Evolutionary conservation across 2,329 filamentous ascomycete genomes (phyloP).

Genomic region (Cadophora luteo-olivacea): DNA sequence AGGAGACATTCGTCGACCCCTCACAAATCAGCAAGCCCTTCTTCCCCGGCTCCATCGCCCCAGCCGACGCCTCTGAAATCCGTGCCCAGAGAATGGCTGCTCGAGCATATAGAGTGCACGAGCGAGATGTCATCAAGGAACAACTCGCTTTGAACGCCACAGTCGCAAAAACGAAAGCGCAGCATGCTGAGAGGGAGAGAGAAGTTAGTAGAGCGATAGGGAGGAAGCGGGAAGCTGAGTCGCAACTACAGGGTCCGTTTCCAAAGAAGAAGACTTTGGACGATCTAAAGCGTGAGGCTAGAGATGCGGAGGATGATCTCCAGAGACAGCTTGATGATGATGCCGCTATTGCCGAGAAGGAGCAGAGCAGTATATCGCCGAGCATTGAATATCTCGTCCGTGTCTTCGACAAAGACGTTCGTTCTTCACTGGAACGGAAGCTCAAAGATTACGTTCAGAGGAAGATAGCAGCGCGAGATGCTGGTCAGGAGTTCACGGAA

Average conservation of each 20-base stretch:
- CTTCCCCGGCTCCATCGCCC: neutral
- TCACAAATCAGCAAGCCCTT: neutral
- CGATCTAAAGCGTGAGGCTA: neutral
- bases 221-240: slow-evolving; percentile 11
- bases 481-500: neutral
- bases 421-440: neutral
- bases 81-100: neutral
- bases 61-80: neutral
- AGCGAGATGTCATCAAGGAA: neutral
- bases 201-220: neutral
- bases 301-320: slow-evolving; percentile 3
- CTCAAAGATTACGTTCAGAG: neutral
- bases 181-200: neutral
- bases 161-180: neutral
- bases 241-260: neutral
- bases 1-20: slow-evolving; percentile 1
- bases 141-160: neutral
- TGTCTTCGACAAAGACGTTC: neutral
- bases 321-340: neutral
- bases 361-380: neutral
- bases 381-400: neutral
- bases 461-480: neutral
- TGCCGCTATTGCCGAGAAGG: neutral
- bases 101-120: neutral
- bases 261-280: slow-evolving; percentile 1